Evolutionary conservation across 805 yeast genomes (phyloP), one percentile per base, ranked within the genome.

Genomic region (Nakazawaea peltata): DNA sequence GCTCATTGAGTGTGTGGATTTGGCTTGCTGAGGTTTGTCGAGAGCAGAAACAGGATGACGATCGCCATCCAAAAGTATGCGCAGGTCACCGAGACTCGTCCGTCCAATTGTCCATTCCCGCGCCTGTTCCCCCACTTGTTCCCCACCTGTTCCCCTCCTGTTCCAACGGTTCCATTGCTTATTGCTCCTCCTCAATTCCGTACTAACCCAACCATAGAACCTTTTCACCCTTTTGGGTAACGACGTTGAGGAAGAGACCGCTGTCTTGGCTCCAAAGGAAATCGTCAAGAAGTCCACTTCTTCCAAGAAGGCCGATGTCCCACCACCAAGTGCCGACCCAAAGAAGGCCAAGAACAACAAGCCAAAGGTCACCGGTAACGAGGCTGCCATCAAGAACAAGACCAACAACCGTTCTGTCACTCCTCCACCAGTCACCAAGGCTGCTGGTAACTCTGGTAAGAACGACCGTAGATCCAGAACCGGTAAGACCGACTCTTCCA

Each of bases 381-480:
- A 86, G 56, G 94, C 86, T 51, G 95, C 94, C 44, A 65, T 78
- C 61, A 78, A 68, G 63, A 76, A 67, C 72, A 78, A 74, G 69
- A 57, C 63, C 57, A 76, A 80, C 61, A 92, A 92, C 73, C 72
- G 74, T 49, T 56, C 68, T 32, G 67, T 30, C 19, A 67, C 73
- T 41, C 74, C 72, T 49, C 69, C 76, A 50, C 52, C 68, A 41
- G 50, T 68, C 39, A 62, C 75, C 48, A 18, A 24, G 17, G 74
- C 75, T 41, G 44, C 67, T 49, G 73, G 73, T 53, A 58, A 73
- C 52, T 64, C 69, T 57, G 75, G 75, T 65, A 67, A 61, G 59
- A 68, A 71, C 51, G 97, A 90, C 77, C 92, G 94, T 66, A 92
- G 78, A 57, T 76, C 90, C 48, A 83, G 82, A 71, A 57, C 84